Conservation (phyloP, 2,329 filamentous ascomycete genomes). For the Fusarium keratoplasticum region DNA sequence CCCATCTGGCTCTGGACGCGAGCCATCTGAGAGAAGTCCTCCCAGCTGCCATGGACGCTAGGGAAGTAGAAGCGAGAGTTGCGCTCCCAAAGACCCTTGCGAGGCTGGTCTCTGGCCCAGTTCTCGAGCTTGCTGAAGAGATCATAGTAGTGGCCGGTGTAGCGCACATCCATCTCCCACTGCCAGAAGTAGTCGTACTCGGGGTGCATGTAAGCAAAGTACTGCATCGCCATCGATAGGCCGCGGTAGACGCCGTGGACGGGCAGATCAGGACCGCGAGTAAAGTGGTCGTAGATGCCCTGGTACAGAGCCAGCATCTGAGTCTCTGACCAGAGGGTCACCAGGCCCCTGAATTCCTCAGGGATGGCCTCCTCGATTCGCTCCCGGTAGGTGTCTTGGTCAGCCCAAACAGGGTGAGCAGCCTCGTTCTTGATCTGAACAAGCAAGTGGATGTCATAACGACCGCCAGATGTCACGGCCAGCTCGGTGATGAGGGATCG, state of each 20-base stretch:
- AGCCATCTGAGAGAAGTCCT: constrained; percentile 80
- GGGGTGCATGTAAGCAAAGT: constrained; percentile 88
- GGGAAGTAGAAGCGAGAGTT: constrained; percentile 84
- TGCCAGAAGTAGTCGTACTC: constrained; percentile 96
- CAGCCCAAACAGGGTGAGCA: constrained; percentile 81
- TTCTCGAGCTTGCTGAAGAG: constrained; percentile 75
- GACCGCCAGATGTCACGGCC: constrained; percentile 81
- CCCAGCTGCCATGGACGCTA: constrained; percentile 80
- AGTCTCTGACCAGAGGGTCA: constrained; percentile 91
- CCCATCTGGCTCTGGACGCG: constrained; percentile 81
- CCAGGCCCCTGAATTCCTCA: constrained; percentile 87
- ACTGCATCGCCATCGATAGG: constrained; percentile 93
- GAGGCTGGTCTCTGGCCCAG: constrained; percentile 79
- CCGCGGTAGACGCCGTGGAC: constrained; percentile 94
- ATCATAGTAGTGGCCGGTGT: constrained; percentile 88
- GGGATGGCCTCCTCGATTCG: constrained; percentile 78
- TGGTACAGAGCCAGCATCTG: constrained; percentile 94
- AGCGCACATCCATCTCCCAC: constrained; percentile 94
- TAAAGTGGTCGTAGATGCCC: constrained; percentile 82
- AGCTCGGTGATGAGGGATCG: constrained; percentile 88
- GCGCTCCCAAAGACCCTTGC: constrained; percentile 85
- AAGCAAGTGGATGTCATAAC: constrained; percentile 88
- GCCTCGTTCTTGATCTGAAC: constrained; percentile 86
- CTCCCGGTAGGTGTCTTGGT: constrained; percentile 74
- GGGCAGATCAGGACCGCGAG: constrained; percentile 73